Conservation (phyloP, 139 green algal species). For the Limnomonas spitsbergensis region DNA sequence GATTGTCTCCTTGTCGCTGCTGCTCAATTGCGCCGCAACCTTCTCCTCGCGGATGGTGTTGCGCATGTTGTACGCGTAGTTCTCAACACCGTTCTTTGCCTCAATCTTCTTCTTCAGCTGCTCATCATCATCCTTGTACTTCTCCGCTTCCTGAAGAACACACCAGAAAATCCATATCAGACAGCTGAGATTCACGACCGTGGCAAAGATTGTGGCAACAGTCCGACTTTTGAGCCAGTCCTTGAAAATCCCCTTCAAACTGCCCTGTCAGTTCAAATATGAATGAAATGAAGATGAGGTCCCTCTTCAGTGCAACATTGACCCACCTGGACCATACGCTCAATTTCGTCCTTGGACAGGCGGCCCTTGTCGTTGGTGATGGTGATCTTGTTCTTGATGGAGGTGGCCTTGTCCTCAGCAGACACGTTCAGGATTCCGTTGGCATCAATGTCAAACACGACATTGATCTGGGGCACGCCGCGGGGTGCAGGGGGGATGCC, state of each 20-base stretch:
- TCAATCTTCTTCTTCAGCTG: slow-evolving; percentile 85
- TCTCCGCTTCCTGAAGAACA: slow-evolving; percentile 78
- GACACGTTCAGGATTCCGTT: slow-evolving; percentile 99
- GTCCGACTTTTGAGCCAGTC: no score
- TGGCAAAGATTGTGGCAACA: no score
- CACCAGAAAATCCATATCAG: no score
- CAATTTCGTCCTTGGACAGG: slow-evolving; percentile 96
- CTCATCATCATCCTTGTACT: slow-evolving; percentile 98
- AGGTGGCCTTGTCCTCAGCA: slow-evolving; percentile 95
- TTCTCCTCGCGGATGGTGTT: slow-evolving; percentile 95
- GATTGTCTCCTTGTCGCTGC: slow-evolving; percentile 86
- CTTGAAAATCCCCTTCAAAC: no score
- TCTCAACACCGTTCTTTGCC: slow-evolving; percentile 92
- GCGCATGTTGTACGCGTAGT: slow-evolving; percentile 90
- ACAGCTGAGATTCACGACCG: no score
- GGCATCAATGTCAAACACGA: slow-evolving; percentile 98
- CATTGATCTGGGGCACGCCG: slow-evolving; percentile 95
- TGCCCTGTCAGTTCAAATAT: no score
- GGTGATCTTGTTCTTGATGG: slow-evolving; percentile 97
- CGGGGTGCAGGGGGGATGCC: slow-evolving; percentile 95
- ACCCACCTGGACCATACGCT: slow-evolving; percentile 91
- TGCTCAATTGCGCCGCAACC: slow-evolving; percentile 66
- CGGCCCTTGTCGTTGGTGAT: slow-evolving; percentile 99
- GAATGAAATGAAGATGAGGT: no score
- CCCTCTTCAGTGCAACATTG: no score